Evolutionary conservation across 2,329 filamentous ascomycete genomes (phyloP), one percentile per base, ranked within the genome.

Genomic region (Cladorrhinum sp.): DNA sequence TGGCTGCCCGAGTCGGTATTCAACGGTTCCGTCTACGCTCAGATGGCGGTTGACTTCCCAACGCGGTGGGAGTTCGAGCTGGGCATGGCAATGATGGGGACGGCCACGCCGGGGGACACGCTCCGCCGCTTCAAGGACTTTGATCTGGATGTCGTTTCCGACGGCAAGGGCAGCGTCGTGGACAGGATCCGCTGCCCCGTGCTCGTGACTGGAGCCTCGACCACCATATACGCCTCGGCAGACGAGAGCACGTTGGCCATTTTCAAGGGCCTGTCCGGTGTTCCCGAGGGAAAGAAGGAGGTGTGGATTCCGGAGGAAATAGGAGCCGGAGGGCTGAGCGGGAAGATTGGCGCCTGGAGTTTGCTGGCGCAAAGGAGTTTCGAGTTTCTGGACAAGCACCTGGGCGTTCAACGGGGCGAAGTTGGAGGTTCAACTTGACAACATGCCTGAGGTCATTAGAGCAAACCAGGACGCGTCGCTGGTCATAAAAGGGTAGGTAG

Each of bases 1-100:
- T 73, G 69, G 65, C 59, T 74, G 23, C 61, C 59, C 23, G 70
- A 73, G 61, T 57, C 63, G 20, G 26, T 71, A 18, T 66, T 73
- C 64, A 68, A 74, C 62, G 52, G 53, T 23, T 30, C 59, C 55
- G 23, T 62, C 66, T 33, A 48, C 16, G 26, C 70, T 18, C 39
- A 61, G 6, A 42, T 61, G 24, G 33, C 36, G 6, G 36, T 42
- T 42, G 55, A 51, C 52, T 63, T 64, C 60, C 61, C 61, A 57
- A 55, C 55, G 23, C 55, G 60, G 23, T 66, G 62, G 62, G 60
- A 66, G 36, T 59, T 65, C 18, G 49, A 52, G 24, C 58, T 55
- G 24, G 56, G 50, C 46, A 59, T 52, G 24, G 21, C 51, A 14
- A 24, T 56, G 33, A 26, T 42, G 55, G 42, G 55, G n/a, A n/a